Evolutionary conservation across 2,329 filamentous ascomycete species (phyloP).

Genomic region (Penicillium sp.): DNA sequence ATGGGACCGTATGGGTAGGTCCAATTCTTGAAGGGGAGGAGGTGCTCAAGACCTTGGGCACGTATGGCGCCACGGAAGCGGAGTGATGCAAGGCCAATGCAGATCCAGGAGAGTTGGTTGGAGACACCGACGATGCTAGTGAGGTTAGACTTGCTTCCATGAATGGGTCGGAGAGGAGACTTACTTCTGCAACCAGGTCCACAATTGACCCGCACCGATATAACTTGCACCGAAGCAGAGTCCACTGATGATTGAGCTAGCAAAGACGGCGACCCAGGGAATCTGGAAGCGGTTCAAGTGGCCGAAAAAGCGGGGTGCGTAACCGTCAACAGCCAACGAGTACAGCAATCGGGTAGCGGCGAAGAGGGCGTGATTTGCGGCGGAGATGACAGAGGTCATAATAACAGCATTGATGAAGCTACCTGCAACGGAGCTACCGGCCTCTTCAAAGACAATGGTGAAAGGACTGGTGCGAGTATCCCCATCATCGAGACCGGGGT

Average conservation of each 20-base stretch:
- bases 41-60: conserved; percentile 59
- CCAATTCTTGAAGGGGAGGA: conserved; percentile 66
- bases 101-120: conserved; percentile 64
- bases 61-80: conserved; percentile 61
- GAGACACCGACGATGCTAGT: conserved; percentile 63
- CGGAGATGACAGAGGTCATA: conserved; percentile 58
- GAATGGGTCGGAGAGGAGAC: conserved; percentile 10
- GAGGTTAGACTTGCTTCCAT: neutral
- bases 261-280: conserved; percentile 56
- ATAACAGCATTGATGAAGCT: conserved; percentile 63
- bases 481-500: conserved; percentile 46
- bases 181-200: conserved; percentile 66
- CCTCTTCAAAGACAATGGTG: conserved; percentile 62
- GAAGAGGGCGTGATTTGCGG: conserved; percentile 61
- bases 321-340: conserved; percentile 53
- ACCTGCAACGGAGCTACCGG: conserved; percentile 55
- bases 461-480: conserved; percentile 53
- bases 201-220: conserved; percentile 64
- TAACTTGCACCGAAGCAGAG: conserved; percentile 66
- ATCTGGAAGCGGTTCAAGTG: conserved; percentile 51
- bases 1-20: conserved; percentile 64
- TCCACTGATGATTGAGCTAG: conserved; percentile 55
- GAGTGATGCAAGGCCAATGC: conserved; percentile 64
- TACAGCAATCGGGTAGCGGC: conserved; percentile 59
- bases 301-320: conserved; percentile 59